Evolutionary conservation across 176 grass and related monocot species (phyloP).

Genomic region (Oryza meridionalis): DNA sequence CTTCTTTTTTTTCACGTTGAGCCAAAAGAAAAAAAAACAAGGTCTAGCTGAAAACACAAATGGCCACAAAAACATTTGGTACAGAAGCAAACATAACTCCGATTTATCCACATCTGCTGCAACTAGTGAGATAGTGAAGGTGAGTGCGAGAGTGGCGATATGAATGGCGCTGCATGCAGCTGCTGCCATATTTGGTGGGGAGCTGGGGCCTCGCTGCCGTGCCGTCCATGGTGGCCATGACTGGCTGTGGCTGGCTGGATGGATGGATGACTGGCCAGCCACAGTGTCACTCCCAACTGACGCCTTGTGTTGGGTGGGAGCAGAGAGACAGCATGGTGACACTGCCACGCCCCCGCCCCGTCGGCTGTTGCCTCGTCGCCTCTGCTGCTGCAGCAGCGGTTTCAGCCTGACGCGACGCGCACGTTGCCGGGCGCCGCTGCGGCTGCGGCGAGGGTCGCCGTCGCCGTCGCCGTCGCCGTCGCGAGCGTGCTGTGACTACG

Average conservation of each 20-base stretch:
- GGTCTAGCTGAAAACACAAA: background rate
- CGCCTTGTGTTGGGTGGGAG: background rate
- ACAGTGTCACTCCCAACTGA: too few relatives aligned
- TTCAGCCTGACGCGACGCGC: background rate
- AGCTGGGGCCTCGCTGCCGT: background rate
- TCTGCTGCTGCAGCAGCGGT: background rate
- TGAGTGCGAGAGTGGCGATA: background rate
- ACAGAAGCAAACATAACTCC: background rate
- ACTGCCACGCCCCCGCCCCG: too few relatives aligned
- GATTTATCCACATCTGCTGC: background rate
- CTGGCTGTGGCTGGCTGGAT: background rate
- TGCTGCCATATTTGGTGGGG: background rate
- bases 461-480: too few relatives aligned
- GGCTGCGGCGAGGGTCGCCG: too few relatives aligned
- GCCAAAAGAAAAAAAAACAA: background rate
- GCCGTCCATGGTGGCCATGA: background rate
- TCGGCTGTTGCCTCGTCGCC: background rate
- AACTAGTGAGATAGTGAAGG: background rate
- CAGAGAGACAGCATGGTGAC: background rate
- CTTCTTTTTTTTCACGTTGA: background rate
- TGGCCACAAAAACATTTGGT: background rate
- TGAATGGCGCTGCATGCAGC: background rate
- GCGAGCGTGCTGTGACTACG: too few relatives aligned
- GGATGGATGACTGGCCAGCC: background rate
- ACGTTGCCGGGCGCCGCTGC: background rate